Evolutionary conservation across 73 alveolate species (phyloP), one percentile per base, ranked within the genome.

Genomic region (Durusdinium trenchii): DNA sequence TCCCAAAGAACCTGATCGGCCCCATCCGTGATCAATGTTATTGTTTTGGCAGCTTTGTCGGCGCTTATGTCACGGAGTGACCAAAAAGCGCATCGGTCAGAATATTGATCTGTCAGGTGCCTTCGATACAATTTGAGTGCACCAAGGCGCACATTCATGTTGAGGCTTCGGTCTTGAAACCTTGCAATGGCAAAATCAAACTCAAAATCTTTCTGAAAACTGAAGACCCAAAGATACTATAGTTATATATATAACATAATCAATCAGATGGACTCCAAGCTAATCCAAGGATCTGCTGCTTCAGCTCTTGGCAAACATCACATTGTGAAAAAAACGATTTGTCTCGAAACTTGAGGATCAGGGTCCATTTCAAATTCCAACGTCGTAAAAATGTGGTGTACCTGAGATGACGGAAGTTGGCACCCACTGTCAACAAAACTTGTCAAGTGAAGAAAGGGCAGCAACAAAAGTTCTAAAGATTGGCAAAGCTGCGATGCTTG

Each of bases 71-170:
- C 93, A 6, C 38, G 30, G 75, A 82, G 32, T 10, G 51, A 6
- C 93, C 93, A 82, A 35, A 82, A 48, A 23, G 75, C 93, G 61
- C 93, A 82, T 12, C 93, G 71, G 38, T 82, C 93, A 46, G 69
- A 12, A 50, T 82, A 82, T 12, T 82, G 93, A 2, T 18, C 93
- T 5, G 60, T 40, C n/a, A 82, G 35, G 35, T 46, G 75, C 43
- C 60, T 46, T 16, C 93, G 26, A 35, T 82, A 82, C 51, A 82
- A 47, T 51, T 51, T 48, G 36, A 82, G 71, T 30, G 93, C 93
- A 28, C 93, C 93, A 46, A 82, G 51, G 28, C 93, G 71, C 48
- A 82, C 73, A 48, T 28, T 32, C 73, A 82, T 35, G 50, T 46
- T 38, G 14, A 48, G n/a, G 48, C n/a, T 51, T 12, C 67, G 75